These are phyloP conservation scores for Torulaspora pretoriensis DNA, from an alignment of 1,139 yeast genomes.

Conservation along the genomic window DNA sequence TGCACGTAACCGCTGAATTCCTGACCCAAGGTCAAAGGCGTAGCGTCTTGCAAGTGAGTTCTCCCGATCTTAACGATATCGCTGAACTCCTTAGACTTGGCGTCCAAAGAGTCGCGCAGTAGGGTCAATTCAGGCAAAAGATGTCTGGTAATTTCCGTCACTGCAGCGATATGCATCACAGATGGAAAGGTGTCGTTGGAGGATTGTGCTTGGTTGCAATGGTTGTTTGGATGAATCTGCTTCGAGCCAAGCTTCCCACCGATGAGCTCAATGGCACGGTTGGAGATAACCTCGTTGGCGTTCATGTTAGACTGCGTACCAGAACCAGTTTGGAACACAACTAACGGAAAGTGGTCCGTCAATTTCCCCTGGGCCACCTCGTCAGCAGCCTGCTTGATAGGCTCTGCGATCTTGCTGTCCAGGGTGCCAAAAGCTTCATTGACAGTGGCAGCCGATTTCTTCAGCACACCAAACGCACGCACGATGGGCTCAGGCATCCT, in stretches of 20 bases:
- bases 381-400: constrained; percentile 90
- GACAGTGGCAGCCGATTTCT: constrained; percentile 92
- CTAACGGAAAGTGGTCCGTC: constrained; percentile 92
- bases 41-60: constrained; percentile 97
- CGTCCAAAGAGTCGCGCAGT: constrained; percentile 71
- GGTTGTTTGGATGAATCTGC: constrained; percentile 95
- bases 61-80: constrained; percentile 96
- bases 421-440: constrained; percentile 76
- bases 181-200: constrained; percentile 99
- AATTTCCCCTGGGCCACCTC: constrained; percentile 92
- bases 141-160: constrained; percentile 70
- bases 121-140: constrained; percentile 75
- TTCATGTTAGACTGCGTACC: constrained; percentile 99
- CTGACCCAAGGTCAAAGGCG: constrained; percentile 96
- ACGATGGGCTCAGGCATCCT: constrained; percentile 88
- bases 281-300: constrained; percentile 96
- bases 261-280: constrained; percentile 91
- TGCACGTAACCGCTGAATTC: constrained; percentile 96
- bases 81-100: constrained; percentile 75
- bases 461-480: constrained; percentile 86
- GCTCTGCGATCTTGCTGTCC: constrained; percentile 76
- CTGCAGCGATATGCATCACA: constrained; percentile 99
- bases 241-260: constrained; percentile 92
- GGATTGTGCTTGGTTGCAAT: constrained; percentile 96
- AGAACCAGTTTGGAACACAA: constrained; percentile 97